These are phyloP conservation scores for Dendrobium catenatum DNA, from an alignment of 106 monocot genomes.

Conservation along the genomic window DNA sequence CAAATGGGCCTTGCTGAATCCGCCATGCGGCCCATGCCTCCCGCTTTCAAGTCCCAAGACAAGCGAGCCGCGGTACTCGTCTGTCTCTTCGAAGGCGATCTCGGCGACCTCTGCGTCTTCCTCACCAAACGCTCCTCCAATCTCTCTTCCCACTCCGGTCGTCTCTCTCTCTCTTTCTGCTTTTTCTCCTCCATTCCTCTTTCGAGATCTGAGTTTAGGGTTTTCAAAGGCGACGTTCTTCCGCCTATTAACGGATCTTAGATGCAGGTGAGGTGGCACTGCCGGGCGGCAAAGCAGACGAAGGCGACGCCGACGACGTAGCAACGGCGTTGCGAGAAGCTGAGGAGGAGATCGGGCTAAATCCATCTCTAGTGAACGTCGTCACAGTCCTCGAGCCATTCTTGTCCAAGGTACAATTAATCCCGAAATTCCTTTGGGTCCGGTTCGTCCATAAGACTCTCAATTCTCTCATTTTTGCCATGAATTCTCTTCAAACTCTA, in stretches of 20 bases:
- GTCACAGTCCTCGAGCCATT: slow-evolving; percentile 57
- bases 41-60: background rate
- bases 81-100: slow-evolving; percentile 20
- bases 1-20: slow-evolving; percentile 1
- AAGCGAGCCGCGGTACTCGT: slow-evolving; percentile 56
- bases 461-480: too few species aligned
- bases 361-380: slow-evolving; percentile 37
- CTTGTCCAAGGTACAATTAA: slow-evolving; percentile 47
- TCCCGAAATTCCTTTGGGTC: background rate
- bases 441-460: too few species aligned
- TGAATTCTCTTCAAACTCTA: too few species aligned
- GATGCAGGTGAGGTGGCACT: slow-evolving; percentile 57
- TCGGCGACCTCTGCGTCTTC: slow-evolving; percentile 10
- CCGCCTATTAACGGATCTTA: background rate
- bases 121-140: slow-evolving; percentile 71
- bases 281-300: slow-evolving; percentile 44
- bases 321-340: slow-evolving; percentile 43
- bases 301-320: slow-evolving; percentile 30
- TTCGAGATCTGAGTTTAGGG: background rate
- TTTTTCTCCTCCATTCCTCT: background rate
- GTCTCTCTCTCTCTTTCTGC: background rate
- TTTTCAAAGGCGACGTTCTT: background rate
- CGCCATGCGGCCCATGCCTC: background rate
- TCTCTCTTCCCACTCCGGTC: slow-evolving; percentile 64
- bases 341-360: slow-evolving; percentile 44